Conservation (phyloP, 176 grass and related monocot species). For the Rhynchospora pubera region DNA sequence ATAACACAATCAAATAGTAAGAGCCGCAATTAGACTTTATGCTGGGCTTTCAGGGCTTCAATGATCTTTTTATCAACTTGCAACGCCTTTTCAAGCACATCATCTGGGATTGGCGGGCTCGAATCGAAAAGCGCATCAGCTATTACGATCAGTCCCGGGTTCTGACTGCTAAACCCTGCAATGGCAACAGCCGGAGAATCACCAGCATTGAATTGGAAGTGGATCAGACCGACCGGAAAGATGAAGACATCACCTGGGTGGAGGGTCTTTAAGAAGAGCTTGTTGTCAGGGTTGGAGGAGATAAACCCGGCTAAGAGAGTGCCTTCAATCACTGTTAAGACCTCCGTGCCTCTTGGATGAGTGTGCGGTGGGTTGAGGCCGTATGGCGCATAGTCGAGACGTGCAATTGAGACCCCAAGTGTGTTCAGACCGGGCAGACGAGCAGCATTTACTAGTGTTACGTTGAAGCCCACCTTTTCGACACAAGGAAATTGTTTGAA, state of each 20-base stretch:
- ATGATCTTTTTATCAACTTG: conserved; percentile 28
- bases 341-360: conserved; percentile 3
- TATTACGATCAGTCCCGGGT: conserved; percentile 16
- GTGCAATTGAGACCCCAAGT: conserved; percentile 27
- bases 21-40: conserved; percentile 7
- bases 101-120: conserved; percentile 10
- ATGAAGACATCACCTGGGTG: conserved; percentile 28
- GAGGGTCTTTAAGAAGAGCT: conserved; percentile 25
- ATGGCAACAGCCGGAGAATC: conserved; percentile 13
- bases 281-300: conserved; percentile 27
- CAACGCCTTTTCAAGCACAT: conserved; percentile 33
- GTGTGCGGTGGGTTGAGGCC: conserved; percentile 37
- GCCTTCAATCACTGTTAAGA: conserved; percentile 22
- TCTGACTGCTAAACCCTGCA: conserved; percentile 31
- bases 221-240: conserved; percentile 31
- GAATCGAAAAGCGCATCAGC: conserved; percentile 25
- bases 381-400: conserved; percentile 32
- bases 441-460: conserved; percentile 23
- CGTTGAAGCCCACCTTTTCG: conserved; percentile 28
- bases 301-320: conserved; percentile 34
- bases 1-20: not conserved
- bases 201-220: conserved; percentile 34
- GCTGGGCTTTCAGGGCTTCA: conserved; percentile 21
- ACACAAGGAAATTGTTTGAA: not conserved
- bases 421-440: conserved; percentile 30